These are phyloP conservation scores for Phytophthora macrochlamydospora DNA, from an alignment of 352 stramenopile genomes.

Conservation along the genomic window DNA sequence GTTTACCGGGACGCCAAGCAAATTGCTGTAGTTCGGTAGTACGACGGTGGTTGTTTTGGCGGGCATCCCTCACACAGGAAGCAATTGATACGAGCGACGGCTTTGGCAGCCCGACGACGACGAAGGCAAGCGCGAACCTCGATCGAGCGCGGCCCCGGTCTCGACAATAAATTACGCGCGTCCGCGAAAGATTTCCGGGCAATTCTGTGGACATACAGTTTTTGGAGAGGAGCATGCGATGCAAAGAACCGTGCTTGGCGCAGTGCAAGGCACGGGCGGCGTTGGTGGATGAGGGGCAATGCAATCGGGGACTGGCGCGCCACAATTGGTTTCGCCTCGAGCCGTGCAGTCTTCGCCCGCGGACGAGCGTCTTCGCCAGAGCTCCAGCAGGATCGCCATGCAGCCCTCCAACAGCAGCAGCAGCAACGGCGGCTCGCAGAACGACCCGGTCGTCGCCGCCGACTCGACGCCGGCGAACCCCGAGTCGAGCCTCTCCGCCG, in stretches of 20 bases:
- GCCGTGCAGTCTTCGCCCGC: conserved; percentile 16
- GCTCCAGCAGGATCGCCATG: conserved; percentile 14
- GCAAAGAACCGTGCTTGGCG: conserved; percentile 31
- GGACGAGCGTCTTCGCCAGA: neutral
- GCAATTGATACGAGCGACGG: neutral
- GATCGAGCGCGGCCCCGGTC: neutral
- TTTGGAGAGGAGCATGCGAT: conserved; percentile 16
- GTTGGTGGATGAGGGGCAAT: neutral
- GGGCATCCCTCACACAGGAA: neutral
- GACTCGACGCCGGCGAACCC: conserved; percentile 5
- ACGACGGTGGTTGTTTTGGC: too few species aligned
- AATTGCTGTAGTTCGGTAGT: too few species aligned
- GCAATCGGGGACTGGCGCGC: neutral
- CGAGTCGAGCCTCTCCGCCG: conserved; percentile 10
- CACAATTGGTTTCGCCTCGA: conserved; percentile 37
- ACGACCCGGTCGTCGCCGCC: conserved; percentile 15
- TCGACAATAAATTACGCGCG: neutral
- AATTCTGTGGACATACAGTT: conserved; percentile 26
- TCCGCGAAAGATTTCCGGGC: conserved; percentile 23
- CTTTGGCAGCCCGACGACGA: neutral
- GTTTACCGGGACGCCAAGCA: too few species aligned
- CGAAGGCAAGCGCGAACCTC: neutral
- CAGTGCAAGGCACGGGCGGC: conserved; percentile 6
- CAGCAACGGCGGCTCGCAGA: conserved; percentile 5
- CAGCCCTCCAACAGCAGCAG: conserved; percentile 17